Base-by-base conservation (phyloP, 352 stramenopile species). In the Pythium phragmiticola region DNA sequence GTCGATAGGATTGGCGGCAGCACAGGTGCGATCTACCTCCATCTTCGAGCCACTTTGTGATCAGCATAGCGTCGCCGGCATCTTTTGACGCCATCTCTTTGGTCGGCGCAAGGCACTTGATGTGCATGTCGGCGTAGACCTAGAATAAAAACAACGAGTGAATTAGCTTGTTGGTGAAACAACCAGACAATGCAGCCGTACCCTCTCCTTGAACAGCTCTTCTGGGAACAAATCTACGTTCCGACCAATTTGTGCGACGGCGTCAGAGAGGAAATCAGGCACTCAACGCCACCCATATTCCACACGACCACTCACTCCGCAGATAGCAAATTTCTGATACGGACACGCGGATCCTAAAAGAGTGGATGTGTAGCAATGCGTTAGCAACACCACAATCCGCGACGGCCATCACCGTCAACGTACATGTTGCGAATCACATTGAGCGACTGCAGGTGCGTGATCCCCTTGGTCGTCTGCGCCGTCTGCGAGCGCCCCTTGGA, bases 361-460 rank as follows among this genome's bases (percentile, higher is more conserved):
- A 42, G 12, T 43, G 16, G 37, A 43, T n/a, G n/a, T n/a, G n/a
- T n/a, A n/a, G n/a, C n/a, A n/a, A n/a, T 1, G 16, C 37, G 16
- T 17, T 7, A 43, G 37, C 16, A 17, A 43, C 12, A 50, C n/a
- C 45, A 12, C 7, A 11, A 16, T 7, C 45, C 3, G n/a, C 49
- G 13, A 14, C 14, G 4, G 48, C 14, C 3, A 30, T 0, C 28
- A 4, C 14, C 19, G 28, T 13, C 17, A 21, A 16, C 9, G 12
- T 57, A 77, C 70, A 81, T 75, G 68, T 81, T 78, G 28, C 73
- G 73, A 28, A 81, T 73, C 34, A 81, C 71, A 51, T 78, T 78
- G 23, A 77, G 57, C 21, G 74, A 81, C 66, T 81, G 70, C 26
- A 73, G 21, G 26, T 69, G 61, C 43, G 73, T 77, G 41, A 80